Evolutionary conservation across 164 flowering plant genomes (phyloP).

Genomic region (Taxillus chinensis): DNA sequence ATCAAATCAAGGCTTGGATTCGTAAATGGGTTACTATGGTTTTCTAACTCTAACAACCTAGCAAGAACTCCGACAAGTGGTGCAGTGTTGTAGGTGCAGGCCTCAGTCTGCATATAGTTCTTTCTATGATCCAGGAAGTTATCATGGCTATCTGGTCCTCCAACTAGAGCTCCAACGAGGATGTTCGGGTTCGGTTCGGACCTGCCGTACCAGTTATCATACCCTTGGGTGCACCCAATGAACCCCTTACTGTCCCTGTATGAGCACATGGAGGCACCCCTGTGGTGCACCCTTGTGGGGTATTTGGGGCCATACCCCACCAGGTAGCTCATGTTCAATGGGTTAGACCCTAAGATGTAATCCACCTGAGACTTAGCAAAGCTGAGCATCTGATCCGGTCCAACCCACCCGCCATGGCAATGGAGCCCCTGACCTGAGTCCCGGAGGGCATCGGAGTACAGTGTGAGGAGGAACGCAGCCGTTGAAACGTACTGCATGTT

Average conservation of each 20-base stretch:
- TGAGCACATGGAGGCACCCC: constrained; percentile 76
- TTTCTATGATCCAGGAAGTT: constrained; percentile 52
- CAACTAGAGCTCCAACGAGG: constrained; percentile 78
- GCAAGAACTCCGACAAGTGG: constrained; percentile 91
- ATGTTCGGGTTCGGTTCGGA: constrained; percentile 64
- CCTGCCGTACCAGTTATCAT: constrained; percentile 76
- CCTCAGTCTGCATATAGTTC: constrained; percentile 92
- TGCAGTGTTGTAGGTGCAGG: constrained; percentile 95
- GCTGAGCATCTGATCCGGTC: constrained; percentile 31
- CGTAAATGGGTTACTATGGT: not conserved
- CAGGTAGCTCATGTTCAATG: constrained; percentile 70
- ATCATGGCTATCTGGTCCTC: constrained; percentile 77
- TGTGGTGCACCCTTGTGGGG: constrained; percentile 82
- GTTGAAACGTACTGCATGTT: constrained; percentile 96
- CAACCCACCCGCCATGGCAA: constrained; percentile 37
- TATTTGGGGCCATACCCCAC: constrained; percentile 70
- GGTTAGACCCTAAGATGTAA: constrained; percentile 83
- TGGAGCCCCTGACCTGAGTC: constrained; percentile 23
- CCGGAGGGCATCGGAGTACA: constrained; percentile 57
- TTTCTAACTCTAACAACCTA: constrained; percentile 27
- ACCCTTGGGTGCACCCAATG: constrained; percentile 98
- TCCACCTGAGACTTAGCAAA: constrained; percentile 77
- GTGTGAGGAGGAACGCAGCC: constrained; percentile 57
- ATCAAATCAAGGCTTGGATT: not conserved
- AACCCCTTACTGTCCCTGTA: constrained; percentile 63